phyloP scores from a whole-genome alignment of 1,139 yeast species.

The Diutina pseudorugosa region DNA sequence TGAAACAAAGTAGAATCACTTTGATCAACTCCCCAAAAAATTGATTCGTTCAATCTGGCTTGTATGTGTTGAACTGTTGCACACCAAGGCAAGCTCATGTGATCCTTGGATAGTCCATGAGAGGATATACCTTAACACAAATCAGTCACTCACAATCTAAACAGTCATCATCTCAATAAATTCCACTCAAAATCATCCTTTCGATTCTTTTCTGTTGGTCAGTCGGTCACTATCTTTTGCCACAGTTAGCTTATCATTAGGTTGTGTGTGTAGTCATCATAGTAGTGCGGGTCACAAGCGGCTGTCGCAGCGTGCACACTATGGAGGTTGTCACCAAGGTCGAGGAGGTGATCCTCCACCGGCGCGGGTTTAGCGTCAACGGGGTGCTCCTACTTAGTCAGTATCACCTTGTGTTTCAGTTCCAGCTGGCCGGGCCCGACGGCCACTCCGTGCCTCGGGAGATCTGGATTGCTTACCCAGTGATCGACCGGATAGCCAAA shows the following conservation, averaged over 20 bases:
- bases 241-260: neutral
- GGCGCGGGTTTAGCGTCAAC: slow-evolving; percentile 2
- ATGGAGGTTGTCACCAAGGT: slow-evolving; percentile 4
- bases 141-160: no score
- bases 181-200: no score
- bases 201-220: no score
- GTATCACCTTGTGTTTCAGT: slow-evolving; percentile 1
- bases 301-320: neutral
- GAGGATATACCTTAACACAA: no score
- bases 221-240: no score
- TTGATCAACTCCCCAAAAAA: no score
- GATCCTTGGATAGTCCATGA: no score
- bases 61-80: no score
- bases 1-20: no score
- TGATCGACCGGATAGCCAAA: slow-evolving; percentile 57
- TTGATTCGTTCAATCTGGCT: no score
- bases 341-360: slow-evolving; percentile 2
- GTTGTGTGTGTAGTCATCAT: neutral
- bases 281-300: neutral
- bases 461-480: slow-evolving; percentile 89
- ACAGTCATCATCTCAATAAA: no score
- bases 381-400: neutral
- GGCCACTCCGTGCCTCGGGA: slow-evolving; percentile 33
- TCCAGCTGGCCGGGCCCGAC: neutral
- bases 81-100: no score